Evolutionary conservation across 345 rosid genomes (phyloP).

Genomic region (Excoecaria cochinchinensis): DNA sequence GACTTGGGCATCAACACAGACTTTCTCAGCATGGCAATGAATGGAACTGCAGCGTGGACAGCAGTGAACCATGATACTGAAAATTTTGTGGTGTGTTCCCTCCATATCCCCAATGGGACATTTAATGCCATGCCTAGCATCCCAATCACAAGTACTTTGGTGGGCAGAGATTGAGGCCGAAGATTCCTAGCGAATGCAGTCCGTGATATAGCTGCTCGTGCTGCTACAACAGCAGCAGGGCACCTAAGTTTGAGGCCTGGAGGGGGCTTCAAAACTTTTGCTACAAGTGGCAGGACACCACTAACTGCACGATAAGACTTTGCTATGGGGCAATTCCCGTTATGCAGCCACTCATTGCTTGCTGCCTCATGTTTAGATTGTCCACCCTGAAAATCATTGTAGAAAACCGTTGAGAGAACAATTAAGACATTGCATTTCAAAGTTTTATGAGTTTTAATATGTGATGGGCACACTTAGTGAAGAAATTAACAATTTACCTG

Average conservation of each 20-base stretch:
- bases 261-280: conserved; percentile 77
- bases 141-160: conserved; percentile 78
- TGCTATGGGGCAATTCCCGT: conserved; percentile 89
- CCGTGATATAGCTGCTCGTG: conserved; percentile 82
- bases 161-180: conserved; percentile 87
- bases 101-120: conserved; percentile 91
- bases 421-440: not conserved
- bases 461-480: not conserved
- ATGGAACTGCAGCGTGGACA: conserved; percentile 93
- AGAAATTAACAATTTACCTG: conserved; percentile 43
- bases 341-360: conserved; percentile 84
- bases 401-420: conserved; percentile 13
- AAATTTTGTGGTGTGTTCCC: conserved; percentile 86
- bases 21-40: conserved; percentile 88
- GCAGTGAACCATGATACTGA: conserved; percentile 89
- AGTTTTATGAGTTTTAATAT: not conserved
- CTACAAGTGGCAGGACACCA: conserved; percentile 73
- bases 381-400: conserved; percentile 49
- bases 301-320: conserved; percentile 86
- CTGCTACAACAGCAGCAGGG: conserved; percentile 80
- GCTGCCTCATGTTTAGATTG: conserved; percentile 65
- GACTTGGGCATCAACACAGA: conserved; percentile 87
- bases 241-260: conserved; percentile 65
- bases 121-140: conserved; percentile 94
- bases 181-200: conserved; percentile 91